Evolutionary conservation across 1,139 yeast genomes (phyloP), one percentile per base, ranked within the genome.

Genomic region (Blastobotrys niveus): DNA sequence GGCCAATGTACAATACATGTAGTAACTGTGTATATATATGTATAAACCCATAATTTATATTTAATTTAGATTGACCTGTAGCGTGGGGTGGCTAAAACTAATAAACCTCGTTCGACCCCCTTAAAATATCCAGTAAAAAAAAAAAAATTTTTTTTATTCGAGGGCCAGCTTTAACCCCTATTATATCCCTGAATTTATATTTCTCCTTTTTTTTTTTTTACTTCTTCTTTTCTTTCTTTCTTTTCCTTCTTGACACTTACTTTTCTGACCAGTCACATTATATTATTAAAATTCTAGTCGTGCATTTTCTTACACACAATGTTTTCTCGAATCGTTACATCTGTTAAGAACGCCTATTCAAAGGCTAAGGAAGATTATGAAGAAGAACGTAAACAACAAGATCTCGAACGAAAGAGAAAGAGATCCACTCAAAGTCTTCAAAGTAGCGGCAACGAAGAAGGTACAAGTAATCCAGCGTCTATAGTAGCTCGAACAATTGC

Each of bases 361-460:
- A 52, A 55, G 43, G 53, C 59, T 3, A 41, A 52, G 12, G 57
- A 54, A 34, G 54, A 53, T 40, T 55, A 52, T 35, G 52, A 52
- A 15, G 43, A 35, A 21, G 46, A 42, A 26, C 43, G 46, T 22
- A 33, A 47, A 34, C 38, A 35, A 25, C 47, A 40, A 25, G 40
- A 33, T 42, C 26, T 38, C 30, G 45, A 33, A 31, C 36, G 44
- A 8, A 46, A 43, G 40, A 31, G 47, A 24, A 40, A 46, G 40
- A 36, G 47, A 26, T 14, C 22, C 31, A 37, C 14, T 12, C 26
- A 29, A n/a, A 19, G 27, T 18, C 15, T 37, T 26, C 27, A 37
- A n/a, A 17, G 20, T 17, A 15, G 12, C 24, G 36, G n/a, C 4
- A 12, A n/a, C 14, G 40, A 21, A 17, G 34, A 27, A 12, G 18